These are phyloP conservation scores for Farysia itapuensis DNA, from an alignment of 1,284 basidiomycete genomes.

Conservation along the genomic window DNA sequence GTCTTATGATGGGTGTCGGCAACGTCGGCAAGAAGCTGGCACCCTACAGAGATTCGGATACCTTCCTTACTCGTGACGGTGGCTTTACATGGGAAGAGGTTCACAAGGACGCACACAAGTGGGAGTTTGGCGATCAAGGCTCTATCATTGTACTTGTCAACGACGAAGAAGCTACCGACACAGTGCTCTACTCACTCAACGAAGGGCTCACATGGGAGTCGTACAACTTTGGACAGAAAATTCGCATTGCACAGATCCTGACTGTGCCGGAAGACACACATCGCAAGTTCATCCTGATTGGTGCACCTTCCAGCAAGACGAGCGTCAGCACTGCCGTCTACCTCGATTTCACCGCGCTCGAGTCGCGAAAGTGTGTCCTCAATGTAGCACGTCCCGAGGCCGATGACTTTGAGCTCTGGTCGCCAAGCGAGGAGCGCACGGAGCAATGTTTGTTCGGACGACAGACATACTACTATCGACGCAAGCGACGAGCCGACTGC, in stretches of 20 bases:
- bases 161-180: conserved; percentile 88
- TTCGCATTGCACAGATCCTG: conserved; percentile 77
- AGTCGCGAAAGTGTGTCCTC: conserved; percentile 46
- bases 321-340: conserved; percentile 73
- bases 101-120: conserved; percentile 94
- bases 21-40: conserved; percentile 85
- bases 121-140: conserved; percentile 97
- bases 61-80: conserved; percentile 92
- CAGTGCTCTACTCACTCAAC: conserved; percentile 82
- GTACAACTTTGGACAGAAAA: conserved; percentile 78
- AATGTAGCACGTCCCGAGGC: conserved; percentile 31
- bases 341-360: conserved; percentile 80
- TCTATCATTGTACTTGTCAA: conserved; percentile 90
- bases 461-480: conserved; percentile 55
- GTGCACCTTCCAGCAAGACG: conserved; percentile 65
- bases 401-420: conserved; percentile 59
- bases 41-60: conserved; percentile 83
- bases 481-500: conserved; percentile 53
- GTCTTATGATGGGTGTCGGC: conserved; percentile 93
- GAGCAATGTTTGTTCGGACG: conserved; percentile 57
- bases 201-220: conserved; percentile 85
- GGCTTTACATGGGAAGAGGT: conserved; percentile 99
- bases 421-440: conserved; percentile 50
- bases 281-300: conserved; percentile 85
- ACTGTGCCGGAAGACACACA: conserved; percentile 89